phyloP scores from a whole-genome alignment of 371 early-diverging fungal species.

The Mortierella sp. region DNA sequence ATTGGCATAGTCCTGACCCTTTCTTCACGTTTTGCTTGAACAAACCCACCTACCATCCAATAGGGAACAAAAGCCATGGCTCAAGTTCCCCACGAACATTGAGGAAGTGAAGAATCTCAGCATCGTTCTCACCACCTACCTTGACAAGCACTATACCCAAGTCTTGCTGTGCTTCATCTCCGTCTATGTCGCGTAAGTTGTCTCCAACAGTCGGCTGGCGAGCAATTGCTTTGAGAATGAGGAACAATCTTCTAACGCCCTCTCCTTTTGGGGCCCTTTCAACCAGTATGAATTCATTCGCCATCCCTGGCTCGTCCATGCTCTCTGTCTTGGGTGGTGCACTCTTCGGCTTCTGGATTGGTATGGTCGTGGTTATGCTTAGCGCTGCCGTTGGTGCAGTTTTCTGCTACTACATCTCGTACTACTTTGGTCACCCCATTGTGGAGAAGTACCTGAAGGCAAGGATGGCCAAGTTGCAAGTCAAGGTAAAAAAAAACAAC shows the following conservation, averaged over 20 bases:
- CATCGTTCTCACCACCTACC: slow-evolving; percentile 59
- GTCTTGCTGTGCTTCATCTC: slow-evolving; percentile 61
- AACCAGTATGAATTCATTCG: slow-evolving; percentile 65
- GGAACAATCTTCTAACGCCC: no score
- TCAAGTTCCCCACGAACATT: slow-evolving; percentile 65
- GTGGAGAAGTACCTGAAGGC: slow-evolving; percentile 63
- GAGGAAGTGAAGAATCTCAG: slow-evolving; percentile 63
- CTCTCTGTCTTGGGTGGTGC: slow-evolving; percentile 69
- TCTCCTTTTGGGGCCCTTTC: no score
- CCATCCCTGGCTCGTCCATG: slow-evolving; percentile 73
- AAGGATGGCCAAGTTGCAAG: slow-evolving; percentile 61
- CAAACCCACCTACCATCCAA: no score
- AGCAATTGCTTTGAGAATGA: background rate
- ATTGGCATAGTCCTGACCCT: no score
- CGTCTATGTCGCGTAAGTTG: slow-evolving; percentile 65
- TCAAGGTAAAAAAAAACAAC: slow-evolving; percentile 53
- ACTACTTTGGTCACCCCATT: slow-evolving; percentile 63
- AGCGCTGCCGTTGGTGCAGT: slow-evolving; percentile 65
- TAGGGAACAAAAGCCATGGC: slow-evolving; percentile 63
- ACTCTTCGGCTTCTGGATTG: slow-evolving; percentile 68
- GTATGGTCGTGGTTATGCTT: slow-evolving; percentile 60
- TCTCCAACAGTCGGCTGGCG: background rate
- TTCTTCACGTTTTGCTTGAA: background rate
- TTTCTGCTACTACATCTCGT: slow-evolving; percentile 64
- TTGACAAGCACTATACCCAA: slow-evolving; percentile 61